Base-by-base conservation (phyloP, 2,329 filamentous ascomycete species). In the Fusarium sp. region DNA sequence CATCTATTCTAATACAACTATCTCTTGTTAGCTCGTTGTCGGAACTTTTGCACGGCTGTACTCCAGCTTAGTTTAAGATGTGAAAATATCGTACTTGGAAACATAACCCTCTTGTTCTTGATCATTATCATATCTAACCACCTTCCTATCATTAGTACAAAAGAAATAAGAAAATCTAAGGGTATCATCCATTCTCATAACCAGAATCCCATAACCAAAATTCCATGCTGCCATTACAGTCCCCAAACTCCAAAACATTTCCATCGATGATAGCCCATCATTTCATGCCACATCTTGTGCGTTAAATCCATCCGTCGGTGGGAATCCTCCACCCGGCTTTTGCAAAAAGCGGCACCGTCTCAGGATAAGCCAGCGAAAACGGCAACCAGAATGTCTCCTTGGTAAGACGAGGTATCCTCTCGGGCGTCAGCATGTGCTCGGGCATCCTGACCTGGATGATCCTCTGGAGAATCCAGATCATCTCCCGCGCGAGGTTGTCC, bases 381-480 rank as follows among this genome's bases (percentile, higher is more conserved):
- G 76, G 76, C 7, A 75, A 24, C 76, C 76, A 77, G 46, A 79
- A 79, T 2, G 61, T 66, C 22, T 65, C 68, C 32, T 58, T 55
- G 43, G 68, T 62, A 13, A 79, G 63, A 26, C 70, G 69, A 39
- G 67, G 67, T 14, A 63, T 68, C 17, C 67, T 61, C 17, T 59
- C 55, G 4, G 67, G 63, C 6, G 35, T 65, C 7, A 74, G 62
- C 22, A 55, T 56, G 33, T 76, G 68, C 22, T 75, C 72, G 1
- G 51, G 24, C 2, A 54, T 52, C 5, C 55, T 48, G 7, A 72
- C 49, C 15, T 66, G 51, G 6, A 65, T 68, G 41, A 82, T 77
- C 17, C 72, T 73, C 11, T 64, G 52, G 47, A 83, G 67, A 7
- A 81, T 70, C 76, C 79, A 81, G 26, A 71, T 33, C 55, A 82